These are phyloP conservation scores for Knoxia roxburghii DNA, from an alignment of 257 asterid genomes.

Conservation along the genomic window DNA sequence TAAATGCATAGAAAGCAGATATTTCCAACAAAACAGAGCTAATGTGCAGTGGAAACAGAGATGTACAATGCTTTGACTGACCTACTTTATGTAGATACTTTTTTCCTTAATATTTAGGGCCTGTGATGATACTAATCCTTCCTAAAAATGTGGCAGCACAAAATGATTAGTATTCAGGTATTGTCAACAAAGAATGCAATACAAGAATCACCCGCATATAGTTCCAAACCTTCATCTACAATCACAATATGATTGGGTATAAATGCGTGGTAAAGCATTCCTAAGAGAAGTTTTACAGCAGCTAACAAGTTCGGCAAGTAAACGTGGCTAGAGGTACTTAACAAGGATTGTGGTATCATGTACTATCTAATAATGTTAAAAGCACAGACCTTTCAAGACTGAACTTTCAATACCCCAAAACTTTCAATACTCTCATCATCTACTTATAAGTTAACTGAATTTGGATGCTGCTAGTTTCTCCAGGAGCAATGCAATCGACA, in stretches of 20 bases:
- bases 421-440: no score
- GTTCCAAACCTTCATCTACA: conserved; percentile 60
- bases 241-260: conserved; percentile 87
- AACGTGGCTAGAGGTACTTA: no score
- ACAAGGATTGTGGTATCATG: no score
- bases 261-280: no score
- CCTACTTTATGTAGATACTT: conserved; percentile 95
- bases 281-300: no score
- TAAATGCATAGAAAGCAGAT: not conserved
- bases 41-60: conserved; percentile 2
- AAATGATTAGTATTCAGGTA: not conserved
- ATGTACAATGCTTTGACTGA: conserved; percentile 18
- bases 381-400: no score
- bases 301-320: no score
- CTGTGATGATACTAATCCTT: conserved; percentile 76
- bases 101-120: conserved; percentile 97
- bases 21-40: not conserved
- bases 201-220: conserved; percentile 12
- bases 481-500: no score
- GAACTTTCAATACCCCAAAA: no score
- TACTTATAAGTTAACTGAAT: no score
- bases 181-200: conserved; percentile 2
- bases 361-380: no score
- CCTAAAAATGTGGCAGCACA: conserved; percentile 40
- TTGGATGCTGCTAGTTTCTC: no score